phyloP scores from a whole-genome alignment of 257 asterid genomes.

The Buddleja alternifolia region DNA sequence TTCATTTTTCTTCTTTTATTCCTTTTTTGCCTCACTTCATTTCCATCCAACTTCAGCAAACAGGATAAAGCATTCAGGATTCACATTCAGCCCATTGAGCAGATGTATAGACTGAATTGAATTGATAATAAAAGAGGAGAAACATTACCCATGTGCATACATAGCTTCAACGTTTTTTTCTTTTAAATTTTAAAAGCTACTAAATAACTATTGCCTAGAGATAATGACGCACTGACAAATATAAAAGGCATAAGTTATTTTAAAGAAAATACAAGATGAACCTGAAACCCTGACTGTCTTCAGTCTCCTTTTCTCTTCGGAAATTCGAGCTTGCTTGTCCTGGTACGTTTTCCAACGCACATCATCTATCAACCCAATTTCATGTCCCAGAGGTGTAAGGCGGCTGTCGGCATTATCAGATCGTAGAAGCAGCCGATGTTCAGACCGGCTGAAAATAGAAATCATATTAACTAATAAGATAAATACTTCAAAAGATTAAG shows the following conservation, averaged over 20 bases:
- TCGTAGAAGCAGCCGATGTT: conserved; percentile 89
- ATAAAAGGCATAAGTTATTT: conserved; percentile 9
- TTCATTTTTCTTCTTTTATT: neutral
- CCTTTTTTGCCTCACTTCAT: conserved; percentile 1
- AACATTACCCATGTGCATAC: neutral
- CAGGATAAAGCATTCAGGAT: neutral
- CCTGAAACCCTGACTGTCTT: conserved; percentile 79
- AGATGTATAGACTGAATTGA: neutral
- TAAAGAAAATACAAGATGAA: conserved; percentile 30
- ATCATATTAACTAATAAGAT: neutral
- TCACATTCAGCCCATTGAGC: conserved; percentile 17
- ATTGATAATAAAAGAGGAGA: neutral
- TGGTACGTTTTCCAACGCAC: conserved; percentile 75
- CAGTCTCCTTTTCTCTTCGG: conserved; percentile 84
- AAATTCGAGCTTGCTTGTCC: conserved; percentile 82
- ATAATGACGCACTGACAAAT: conserved; percentile 3
- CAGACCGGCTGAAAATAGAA: conserved; percentile 76
- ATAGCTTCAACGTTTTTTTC: conserved; percentile 7
- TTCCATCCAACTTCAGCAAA: conserved; percentile 8
- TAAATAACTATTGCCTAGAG: neutral
- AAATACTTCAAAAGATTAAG: conserved; percentile 3
- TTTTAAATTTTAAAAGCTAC: neutral
- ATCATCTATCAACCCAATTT: conserved; percentile 89
- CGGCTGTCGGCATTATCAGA: conserved; percentile 98
- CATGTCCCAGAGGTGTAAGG: conserved; percentile 92